phyloP scores from a whole-genome alignment of 352 stramenopile genomes.

The Phytophthora aleatoria region DNA sequence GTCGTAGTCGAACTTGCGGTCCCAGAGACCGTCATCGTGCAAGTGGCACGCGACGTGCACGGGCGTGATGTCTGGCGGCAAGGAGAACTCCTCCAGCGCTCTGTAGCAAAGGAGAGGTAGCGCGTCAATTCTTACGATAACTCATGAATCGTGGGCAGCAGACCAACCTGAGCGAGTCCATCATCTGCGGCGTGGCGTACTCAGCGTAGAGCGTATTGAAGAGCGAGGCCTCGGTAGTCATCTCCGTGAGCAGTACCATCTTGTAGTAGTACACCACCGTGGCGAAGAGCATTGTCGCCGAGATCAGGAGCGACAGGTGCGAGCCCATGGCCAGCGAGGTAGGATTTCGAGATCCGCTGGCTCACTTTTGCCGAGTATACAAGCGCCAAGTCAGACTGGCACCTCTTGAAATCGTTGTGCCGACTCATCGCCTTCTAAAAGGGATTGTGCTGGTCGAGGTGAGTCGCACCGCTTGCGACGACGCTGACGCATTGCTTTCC shows the following conservation, averaged over 20 bases:
- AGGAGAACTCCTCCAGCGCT: slow-evolving; percentile 64
- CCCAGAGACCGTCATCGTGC: slow-evolving; percentile 47
- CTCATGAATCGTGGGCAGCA: background rate
- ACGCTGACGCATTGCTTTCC: too few relatives aligned
- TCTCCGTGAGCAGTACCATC: slow-evolving; percentile 75
- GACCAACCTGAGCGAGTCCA: slow-evolving; percentile 57
- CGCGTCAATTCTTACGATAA: background rate
- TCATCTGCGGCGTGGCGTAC: slow-evolving; percentile 64
- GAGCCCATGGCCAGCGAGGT: slow-evolving; percentile 32
- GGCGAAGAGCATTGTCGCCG: slow-evolving; percentile 55
- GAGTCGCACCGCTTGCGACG: too few relatives aligned
- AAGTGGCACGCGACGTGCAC: slow-evolving; percentile 55
- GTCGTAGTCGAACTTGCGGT: slow-evolving; percentile 60
- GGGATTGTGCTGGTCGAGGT: too few relatives aligned
- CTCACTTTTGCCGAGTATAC: too few relatives aligned
- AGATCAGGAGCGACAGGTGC: slow-evolving; percentile 60
- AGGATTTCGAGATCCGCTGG: background rate
- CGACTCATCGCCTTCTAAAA: background rate
- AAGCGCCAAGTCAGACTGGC: background rate
- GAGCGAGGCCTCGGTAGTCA: slow-evolving; percentile 68
- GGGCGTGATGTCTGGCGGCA: slow-evolving; percentile 36
- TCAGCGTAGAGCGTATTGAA: slow-evolving; percentile 83
- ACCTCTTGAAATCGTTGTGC: slow-evolving; percentile 8
- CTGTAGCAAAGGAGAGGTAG: slow-evolving; percentile 17
- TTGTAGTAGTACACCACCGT: slow-evolving; percentile 78